Evolutionary conservation across 169 alveolate species (phyloP).

Genomic region (Cryptosporidium ryanae): DNA sequence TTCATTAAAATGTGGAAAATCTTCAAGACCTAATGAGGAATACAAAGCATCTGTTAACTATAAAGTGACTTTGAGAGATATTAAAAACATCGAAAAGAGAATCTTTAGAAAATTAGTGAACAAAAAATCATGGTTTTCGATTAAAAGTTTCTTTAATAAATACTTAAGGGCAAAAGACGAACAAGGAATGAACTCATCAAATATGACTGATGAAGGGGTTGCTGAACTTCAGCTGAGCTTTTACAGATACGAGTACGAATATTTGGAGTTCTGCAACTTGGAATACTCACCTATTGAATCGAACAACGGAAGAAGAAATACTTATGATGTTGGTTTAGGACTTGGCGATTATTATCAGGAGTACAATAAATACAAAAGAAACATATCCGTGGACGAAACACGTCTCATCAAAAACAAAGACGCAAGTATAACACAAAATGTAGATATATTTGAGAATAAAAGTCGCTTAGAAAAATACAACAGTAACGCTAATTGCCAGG

Average conservation of each 20-base stretch:
- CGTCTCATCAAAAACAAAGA: not conserved
- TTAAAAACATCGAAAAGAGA: not conserved
- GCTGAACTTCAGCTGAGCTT: not conserved
- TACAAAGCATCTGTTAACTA: not conserved
- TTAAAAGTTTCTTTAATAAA: not conserved
- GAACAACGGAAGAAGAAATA: not conserved
- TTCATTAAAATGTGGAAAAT: constrained; percentile 3
- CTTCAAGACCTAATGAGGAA: not conserved
- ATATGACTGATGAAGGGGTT: not conserved
- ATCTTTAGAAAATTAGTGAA: not conserved
- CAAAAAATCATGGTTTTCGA: not conserved
- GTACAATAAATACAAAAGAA: not conserved
- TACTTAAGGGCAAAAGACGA: not conserved
- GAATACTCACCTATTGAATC: too few species aligned
- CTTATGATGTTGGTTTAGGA: not conserved
- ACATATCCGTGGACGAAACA: not conserved
- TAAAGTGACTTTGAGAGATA: not conserved
- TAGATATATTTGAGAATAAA: not conserved
- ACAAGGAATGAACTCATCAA: not conserved
- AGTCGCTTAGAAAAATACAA: not conserved
- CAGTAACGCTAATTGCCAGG: not conserved
- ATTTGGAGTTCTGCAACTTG: not conserved
- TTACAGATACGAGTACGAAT: not conserved
- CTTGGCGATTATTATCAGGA: not conserved
- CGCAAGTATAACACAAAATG: not conserved